Percentiles rank a stretch among this genome's conserved stretches.
Evolutionary conservation across 1,284 basidiomycete genomes (phyloP).

Genomic region (Trametes pubescens): DNA sequence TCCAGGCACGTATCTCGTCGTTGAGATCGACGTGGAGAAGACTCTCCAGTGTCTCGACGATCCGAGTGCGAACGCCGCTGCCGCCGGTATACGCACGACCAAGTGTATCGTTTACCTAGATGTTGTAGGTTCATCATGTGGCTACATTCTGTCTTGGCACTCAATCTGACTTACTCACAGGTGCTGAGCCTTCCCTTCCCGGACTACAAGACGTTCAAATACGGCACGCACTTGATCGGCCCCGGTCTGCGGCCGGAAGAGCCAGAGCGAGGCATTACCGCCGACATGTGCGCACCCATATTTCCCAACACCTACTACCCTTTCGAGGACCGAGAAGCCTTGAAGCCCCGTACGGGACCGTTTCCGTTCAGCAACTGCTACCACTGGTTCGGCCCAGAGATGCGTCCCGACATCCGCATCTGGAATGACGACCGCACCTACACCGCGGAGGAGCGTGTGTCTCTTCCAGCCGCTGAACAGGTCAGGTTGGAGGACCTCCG

Average conservation of each 20-base stretch:
- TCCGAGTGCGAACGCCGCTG: constrained; percentile 2
- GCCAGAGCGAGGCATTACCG: not conserved
- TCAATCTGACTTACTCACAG: not conserved
- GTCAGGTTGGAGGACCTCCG: not conserved
- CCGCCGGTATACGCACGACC: not conserved
- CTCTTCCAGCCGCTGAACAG: not conserved
- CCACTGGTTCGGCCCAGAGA: constrained; percentile 19
- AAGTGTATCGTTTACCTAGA: constrained; percentile 10
- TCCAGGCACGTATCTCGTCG: constrained; percentile 7
- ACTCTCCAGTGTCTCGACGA: constrained; percentile 4
- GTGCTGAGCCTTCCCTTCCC: not conserved
- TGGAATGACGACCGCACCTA: constrained; percentile 1
- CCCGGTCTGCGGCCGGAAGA: constrained; percentile 5
- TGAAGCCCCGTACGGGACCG: not conserved
- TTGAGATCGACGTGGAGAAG: constrained; percentile 3
- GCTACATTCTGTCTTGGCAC: not conserved
- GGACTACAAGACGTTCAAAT: not conserved
- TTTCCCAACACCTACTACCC: constrained; percentile 8
- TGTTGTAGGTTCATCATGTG: not conserved
- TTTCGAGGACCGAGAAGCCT: not conserved
- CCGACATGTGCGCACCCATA: constrained; percentile 17
- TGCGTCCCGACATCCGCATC: constrained; percentile 14
- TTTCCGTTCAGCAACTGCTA: constrained; percentile 26
- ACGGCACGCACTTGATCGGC: constrained; percentile 8
- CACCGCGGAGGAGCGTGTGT: not conserved